These are phyloP conservation scores for Collariella sp. DNA, from an alignment of 495 filamentous ascomycete species.

Conservation along the genomic window DNA sequence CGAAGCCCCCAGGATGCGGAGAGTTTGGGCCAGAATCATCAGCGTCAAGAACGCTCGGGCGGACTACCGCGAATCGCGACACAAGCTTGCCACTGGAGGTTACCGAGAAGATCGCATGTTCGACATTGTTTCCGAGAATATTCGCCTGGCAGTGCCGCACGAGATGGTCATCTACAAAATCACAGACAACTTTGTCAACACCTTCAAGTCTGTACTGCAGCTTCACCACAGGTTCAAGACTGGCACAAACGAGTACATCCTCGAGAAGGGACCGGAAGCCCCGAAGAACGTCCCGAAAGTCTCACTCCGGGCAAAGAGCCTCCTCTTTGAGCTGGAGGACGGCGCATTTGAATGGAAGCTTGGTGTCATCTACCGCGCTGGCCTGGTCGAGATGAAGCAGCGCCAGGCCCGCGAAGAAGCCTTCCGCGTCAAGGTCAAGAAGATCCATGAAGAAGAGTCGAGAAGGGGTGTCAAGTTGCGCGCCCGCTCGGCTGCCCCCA, in stretches of 20 bases:
- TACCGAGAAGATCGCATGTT: conserved; percentile 70
- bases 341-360: conserved; percentile 97
- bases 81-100: conserved; percentile 51
- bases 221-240: conserved; percentile 86
- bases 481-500: conserved; percentile 41
- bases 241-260: conserved; percentile 75
- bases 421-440: conserved; percentile 76
- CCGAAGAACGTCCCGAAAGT: conserved; percentile 81
- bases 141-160: conserved; percentile 86
- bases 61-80: conserved; percentile 67
- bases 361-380: conserved; percentile 80
- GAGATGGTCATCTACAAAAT: conserved; percentile 85
- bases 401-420: conserved; percentile 83
- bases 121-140: conserved; percentile 76
- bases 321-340: conserved; percentile 90
- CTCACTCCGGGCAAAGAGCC: conserved; percentile 66
- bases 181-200: conserved; percentile 85
- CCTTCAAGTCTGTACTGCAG: conserved; percentile 76
- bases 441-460: conserved; percentile 58
- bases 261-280: conserved; percentile 70
- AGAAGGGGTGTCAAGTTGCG: conserved; percentile 44
- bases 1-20: conserved; percentile 69
- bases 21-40: conserved; percentile 75
- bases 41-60: conserved; percentile 72
- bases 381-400: conserved; percentile 80